Conservation (phyloP, 148 eudicot species). For the Camellia japonica region DNA sequence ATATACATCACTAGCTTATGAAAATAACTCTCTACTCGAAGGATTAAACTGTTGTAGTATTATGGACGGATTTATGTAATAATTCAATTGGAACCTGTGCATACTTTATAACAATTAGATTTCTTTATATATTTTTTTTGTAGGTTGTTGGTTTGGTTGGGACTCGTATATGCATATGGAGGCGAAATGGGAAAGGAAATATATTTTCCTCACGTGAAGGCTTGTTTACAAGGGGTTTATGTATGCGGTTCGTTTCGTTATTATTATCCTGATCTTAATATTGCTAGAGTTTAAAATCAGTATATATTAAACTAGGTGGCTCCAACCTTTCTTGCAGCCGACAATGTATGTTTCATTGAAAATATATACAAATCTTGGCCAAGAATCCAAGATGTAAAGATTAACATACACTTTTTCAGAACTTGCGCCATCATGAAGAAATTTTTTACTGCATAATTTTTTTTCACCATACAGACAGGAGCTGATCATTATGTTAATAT, state of each 20-base stretch:
- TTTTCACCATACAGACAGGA: background rate
- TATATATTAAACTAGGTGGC: background rate
- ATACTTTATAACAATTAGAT: too few species aligned
- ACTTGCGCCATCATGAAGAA: background rate
- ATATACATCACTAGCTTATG: background rate
- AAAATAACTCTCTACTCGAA: background rate
- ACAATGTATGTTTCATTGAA: too few species aligned
- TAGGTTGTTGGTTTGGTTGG: conserved; percentile 88
- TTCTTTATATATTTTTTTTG: conserved; percentile 1
- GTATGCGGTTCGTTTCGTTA: conserved; percentile 60
- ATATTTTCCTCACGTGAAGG: conserved; percentile 68
- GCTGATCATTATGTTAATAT: background rate
- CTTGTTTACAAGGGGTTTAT: conserved; percentile 55
- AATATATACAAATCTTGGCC: background rate
- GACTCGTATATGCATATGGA: conserved; percentile 80
- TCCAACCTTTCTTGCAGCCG: too few species aligned
- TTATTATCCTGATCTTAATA: conserved; percentile 1
- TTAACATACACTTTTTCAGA: background rate
- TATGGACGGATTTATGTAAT: too few species aligned
- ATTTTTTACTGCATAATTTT: background rate
- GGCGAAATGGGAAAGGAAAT: conserved; percentile 50
- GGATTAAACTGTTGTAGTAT: background rate
- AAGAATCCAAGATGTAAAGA: background rate
- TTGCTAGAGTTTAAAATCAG: background rate
- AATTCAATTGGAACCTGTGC: too few species aligned